Percentiles rank a stretch among this genome's conserved stretches.
These are phyloP conservation scores for Hyphochytrium catenoides DNA, from an alignment of 352 stramenopile genomes.

Conservation along the genomic window DNA sequence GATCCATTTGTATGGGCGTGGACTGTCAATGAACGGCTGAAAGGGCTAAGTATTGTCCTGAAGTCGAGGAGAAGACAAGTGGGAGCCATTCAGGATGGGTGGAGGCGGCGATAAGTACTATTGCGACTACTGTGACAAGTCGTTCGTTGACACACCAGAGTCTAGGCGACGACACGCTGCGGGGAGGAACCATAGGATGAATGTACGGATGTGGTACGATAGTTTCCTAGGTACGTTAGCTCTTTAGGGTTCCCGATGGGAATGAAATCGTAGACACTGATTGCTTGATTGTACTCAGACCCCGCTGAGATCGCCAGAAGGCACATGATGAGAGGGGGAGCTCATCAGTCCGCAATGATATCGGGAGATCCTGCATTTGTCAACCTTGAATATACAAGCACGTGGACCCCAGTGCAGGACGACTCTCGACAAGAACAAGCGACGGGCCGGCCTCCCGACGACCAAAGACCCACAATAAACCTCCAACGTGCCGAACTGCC, in stretches of 20 bases:
- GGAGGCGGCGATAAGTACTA: slow-evolving; percentile 16
- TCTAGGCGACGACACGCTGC: slow-evolving; percentile 28
- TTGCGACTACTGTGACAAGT: slow-evolving; percentile 54
- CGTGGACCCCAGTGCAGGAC: too few species aligned
- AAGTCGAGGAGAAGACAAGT: too few species aligned
- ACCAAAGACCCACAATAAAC: background rate
- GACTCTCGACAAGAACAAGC: background rate
- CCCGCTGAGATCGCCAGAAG: too few species aligned
- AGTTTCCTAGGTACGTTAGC: slow-evolving; percentile 30
- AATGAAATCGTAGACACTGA: background rate
- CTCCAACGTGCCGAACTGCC: slow-evolving; percentile 15
- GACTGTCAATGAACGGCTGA: too few species aligned
- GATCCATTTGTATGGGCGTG: too few species aligned
- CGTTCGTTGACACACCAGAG: slow-evolving; percentile 44
- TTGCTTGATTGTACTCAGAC: too few species aligned
- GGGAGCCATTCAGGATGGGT: too few species aligned
- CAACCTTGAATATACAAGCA: too few species aligned
- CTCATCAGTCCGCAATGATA: too few species aligned
- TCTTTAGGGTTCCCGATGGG: background rate
- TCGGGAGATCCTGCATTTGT: too few species aligned
- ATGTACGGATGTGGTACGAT: slow-evolving; percentile 60
- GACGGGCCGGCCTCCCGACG: background rate
- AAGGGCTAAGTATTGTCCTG: too few species aligned
- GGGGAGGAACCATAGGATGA: slow-evolving; percentile 39
- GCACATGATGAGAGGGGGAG: too few species aligned